These are phyloP conservation scores for Aspergillus bridgeri DNA, from an alignment of 495 filamentous ascomycete genomes.

Conservation along the genomic window DNA sequence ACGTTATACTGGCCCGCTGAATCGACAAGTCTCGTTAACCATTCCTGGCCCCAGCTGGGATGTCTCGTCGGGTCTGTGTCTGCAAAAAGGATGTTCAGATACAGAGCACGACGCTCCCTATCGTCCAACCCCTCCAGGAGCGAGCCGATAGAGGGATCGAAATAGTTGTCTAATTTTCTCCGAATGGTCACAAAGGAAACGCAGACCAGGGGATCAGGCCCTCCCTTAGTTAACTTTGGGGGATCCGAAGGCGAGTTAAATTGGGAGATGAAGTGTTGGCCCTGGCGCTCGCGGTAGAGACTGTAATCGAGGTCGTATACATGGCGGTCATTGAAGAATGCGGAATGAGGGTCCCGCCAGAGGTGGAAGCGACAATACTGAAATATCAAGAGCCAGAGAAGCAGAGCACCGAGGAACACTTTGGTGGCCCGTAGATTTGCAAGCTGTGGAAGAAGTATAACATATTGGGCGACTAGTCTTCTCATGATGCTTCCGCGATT, in stretches of 20 bases:
- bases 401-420: too few species aligned
- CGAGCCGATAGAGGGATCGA: constrained; percentile 48
- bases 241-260: constrained; percentile 17
- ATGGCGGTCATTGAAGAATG: constrained; percentile 37
- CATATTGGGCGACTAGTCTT: too few species aligned
- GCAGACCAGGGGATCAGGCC: constrained; percentile 24
- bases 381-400: constrained; percentile 24
- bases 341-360: constrained; percentile 42
- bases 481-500: too few species aligned
- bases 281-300: constrained; percentile 32
- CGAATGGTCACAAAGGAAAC: constrained; percentile 29
- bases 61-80: constrained; percentile 46
- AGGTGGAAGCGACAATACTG: constrained; percentile 24
- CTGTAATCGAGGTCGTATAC: constrained; percentile 42
- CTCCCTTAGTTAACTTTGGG: background rate
- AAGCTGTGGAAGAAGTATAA: too few species aligned
- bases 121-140: constrained; percentile 44
- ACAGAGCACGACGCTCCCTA: constrained; percentile 41
- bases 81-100: constrained; percentile 50
- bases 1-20: constrained; percentile 19
- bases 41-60: constrained; percentile 45
- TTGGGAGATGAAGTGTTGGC: constrained; percentile 28
- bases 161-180: constrained; percentile 35
- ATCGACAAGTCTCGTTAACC: constrained; percentile 44
- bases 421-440: too few species aligned